Conservation (phyloP, 2,329 filamentous ascomycete species). For the Metarhizium guizhouense region DNA sequence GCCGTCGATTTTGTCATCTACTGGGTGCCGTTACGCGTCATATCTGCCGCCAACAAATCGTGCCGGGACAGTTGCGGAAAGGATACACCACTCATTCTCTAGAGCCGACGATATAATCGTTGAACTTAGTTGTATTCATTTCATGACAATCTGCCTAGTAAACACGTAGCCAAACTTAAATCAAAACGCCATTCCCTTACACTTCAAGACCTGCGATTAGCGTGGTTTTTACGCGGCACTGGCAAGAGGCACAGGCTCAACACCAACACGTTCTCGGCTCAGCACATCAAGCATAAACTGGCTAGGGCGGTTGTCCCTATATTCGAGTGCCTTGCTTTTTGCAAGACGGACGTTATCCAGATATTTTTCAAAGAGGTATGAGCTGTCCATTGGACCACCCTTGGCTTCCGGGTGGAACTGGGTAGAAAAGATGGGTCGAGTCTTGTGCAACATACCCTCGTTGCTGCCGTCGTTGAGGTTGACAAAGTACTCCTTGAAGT, state of each 20-base stretch:
- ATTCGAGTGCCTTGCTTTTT: conserved; percentile 72
- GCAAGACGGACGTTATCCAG: conserved; percentile 80
- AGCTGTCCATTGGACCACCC: conserved; percentile 90
- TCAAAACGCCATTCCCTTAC: conserved; percentile 1
- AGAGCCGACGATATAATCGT: not conserved
- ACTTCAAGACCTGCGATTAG: not conserved
- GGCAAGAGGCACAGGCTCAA: conserved; percentile 55
- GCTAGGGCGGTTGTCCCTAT: conserved; percentile 79
- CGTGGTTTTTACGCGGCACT: conserved; percentile 29
- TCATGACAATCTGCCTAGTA: not conserved
- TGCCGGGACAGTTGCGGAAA: too few relatives aligned
- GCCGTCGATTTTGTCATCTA: too few relatives aligned
- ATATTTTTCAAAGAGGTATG: conserved; percentile 96
- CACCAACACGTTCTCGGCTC: conserved; percentile 89
- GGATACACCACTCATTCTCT: not conserved
- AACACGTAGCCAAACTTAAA: not conserved
- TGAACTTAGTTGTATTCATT: not conserved
- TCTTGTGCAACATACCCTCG: conserved; percentile 94
- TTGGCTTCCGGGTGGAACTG: conserved; percentile 99
- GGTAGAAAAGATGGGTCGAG: conserved; percentile 92
- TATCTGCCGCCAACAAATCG: too few relatives aligned
- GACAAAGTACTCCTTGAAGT: conserved; percentile 97
- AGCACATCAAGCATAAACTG: conserved; percentile 85
- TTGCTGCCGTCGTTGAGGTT: conserved; percentile 98
- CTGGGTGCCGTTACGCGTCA: too few relatives aligned